phyloP scores from a whole-genome alignment of 2,329 filamentous ascomycete species.

The Aspergillus amoenus region DNA sequence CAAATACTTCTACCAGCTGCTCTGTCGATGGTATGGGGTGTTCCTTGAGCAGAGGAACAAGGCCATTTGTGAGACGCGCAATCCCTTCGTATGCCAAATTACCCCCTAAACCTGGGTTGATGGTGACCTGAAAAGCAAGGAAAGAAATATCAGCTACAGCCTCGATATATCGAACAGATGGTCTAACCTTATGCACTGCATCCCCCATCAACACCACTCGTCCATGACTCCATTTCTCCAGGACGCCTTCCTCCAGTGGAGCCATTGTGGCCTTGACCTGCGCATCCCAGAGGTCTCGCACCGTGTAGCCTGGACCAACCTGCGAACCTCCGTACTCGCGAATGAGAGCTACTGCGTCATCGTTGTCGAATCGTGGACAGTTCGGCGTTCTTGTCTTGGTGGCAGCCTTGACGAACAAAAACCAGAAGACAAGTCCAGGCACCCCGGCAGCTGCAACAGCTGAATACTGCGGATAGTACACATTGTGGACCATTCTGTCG shows the following conservation, averaged over 20 bases:
- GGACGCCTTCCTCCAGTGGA: slow-evolving; percentile 2
- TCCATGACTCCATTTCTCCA: background rate
- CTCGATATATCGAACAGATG: background rate
- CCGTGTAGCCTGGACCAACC: background rate
- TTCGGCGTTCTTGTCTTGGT: background rate
- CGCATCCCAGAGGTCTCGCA: slow-evolving; percentile 2
- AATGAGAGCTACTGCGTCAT: background rate
- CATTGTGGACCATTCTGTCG: slow-evolving; percentile 2
- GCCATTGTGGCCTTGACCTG: slow-evolving; percentile 1
- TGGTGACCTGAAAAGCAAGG: background rate
- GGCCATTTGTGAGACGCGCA: background rate
- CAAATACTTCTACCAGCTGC: background rate
- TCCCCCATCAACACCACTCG: background rate
- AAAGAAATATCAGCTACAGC: background rate
- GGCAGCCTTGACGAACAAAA: slow-evolving; percentile 1
- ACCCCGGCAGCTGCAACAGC: background rate
- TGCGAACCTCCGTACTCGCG: background rate
- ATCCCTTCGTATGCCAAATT: slow-evolving; percentile 1
- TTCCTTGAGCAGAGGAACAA: background rate
- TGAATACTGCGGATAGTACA: background rate
- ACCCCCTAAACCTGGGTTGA: slow-evolving; percentile 1
- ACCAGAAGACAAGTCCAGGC: slow-evolving; percentile 3
- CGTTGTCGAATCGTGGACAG: background rate
- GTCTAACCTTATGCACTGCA: background rate
- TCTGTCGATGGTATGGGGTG: background rate